Conservation (phyloP, 208 protist genomes). For the Acanthamoeba castellanii region DNA sequence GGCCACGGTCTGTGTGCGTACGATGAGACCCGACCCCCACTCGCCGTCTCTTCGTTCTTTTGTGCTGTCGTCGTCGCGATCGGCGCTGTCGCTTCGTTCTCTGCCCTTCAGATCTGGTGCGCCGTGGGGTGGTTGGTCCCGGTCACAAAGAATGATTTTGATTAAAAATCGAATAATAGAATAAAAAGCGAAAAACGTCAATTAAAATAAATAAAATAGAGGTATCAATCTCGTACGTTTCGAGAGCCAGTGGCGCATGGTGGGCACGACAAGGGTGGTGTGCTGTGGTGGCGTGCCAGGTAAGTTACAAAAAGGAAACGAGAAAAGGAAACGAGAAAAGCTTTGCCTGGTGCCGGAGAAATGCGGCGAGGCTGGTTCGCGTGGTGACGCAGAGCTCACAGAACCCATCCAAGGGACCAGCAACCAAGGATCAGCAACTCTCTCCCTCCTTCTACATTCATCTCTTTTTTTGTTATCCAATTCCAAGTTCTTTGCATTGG, state of each 20-base stretch:
- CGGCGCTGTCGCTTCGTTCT: not conserved
- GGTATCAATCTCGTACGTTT: not conserved
- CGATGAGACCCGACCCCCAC: not conserved
- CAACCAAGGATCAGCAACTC: too few relatives aligned
- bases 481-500: not conserved
- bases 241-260: constrained; percentile 15
- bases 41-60: not conserved
- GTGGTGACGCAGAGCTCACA: not conserved
- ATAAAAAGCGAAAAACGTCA: not conserved
- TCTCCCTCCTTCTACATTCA: too few relatives aligned
- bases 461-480: too few relatives aligned
- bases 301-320: not conserved
- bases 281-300: not conserved
- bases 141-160: too few relatives aligned
- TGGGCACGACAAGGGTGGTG: too few relatives aligned
- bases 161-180: too few relatives aligned
- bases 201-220: not conserved
- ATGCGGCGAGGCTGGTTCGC: too few relatives aligned
- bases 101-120: constrained; percentile 14
- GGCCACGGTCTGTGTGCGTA: not conserved
- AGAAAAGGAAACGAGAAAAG: not conserved
- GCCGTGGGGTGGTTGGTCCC: too few relatives aligned
- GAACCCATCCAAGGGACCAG: too few relatives aligned
- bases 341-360: too few relatives aligned
- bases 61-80: not conserved